Conservation (phyloP, 129 eudicot species). For the Flaveria sonorensis region DNA sequence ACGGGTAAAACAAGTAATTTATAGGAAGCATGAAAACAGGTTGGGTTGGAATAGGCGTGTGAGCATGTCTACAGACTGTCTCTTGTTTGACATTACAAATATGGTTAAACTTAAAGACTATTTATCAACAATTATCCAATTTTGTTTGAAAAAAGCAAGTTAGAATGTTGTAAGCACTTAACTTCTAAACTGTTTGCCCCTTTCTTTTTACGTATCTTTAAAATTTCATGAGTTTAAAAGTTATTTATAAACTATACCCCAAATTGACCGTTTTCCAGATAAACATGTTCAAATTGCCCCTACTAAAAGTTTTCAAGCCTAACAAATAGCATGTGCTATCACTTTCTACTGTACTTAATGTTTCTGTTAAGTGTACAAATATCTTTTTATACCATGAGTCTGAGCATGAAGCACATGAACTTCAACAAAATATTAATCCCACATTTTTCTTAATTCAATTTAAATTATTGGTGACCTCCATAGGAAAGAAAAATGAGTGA, state of each 20-base stretch:
- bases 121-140: not conserved
- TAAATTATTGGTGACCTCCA: slow-evolving; percentile 26
- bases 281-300: not conserved
- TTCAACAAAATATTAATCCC: not conserved
- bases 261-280: not conserved
- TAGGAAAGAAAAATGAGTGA: slow-evolving; percentile 87
- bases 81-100: not conserved
- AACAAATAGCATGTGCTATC: slow-evolving; percentile 21
- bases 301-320: slow-evolving; percentile 7
- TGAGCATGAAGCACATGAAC: slow-evolving; percentile 10
- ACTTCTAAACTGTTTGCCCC: not conserved
- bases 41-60: not conserved
- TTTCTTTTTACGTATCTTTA: not conserved
- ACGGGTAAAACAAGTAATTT: slow-evolving; percentile 1
- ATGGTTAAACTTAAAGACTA: not conserved
- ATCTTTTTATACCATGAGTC: not conserved
- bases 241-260: not conserved
- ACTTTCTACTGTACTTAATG: slow-evolving; percentile 12
- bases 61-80: not conserved
- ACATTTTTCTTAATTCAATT: slow-evolving; percentile 20
- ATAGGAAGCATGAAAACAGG: not conserved
- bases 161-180: not conserved
- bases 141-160: not conserved
- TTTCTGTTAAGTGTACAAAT: not conserved
- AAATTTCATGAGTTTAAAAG: not conserved